Evolutionary conservation across 1,139 yeast species (phyloP).

Genomic region (Saccharomyces hybrid): DNA sequence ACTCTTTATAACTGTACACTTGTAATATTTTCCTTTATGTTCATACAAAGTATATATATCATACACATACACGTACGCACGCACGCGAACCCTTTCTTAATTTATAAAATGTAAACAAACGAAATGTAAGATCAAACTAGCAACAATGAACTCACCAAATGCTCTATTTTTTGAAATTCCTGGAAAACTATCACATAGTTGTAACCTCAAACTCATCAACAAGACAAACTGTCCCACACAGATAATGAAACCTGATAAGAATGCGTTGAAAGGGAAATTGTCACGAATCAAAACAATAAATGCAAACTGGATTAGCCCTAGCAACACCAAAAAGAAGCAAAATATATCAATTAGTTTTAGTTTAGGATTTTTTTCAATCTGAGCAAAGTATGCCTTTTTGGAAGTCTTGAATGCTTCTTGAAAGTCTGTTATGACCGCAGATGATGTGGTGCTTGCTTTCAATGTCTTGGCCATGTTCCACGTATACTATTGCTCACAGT

Average conservation of each 20-base stretch:
- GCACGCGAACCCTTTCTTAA: constrained; percentile 30
- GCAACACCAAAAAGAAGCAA: constrained; percentile 59
- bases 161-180: constrained; percentile 69
- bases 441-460: background rate
- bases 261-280: constrained; percentile 93
- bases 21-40: background rate
- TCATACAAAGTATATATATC: background rate
- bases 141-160: constrained; percentile 81
- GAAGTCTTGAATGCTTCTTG: constrained; percentile 43
- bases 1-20: background rate
- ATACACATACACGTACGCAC: background rate
- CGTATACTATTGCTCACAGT: background rate
- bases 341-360: constrained; percentile 70
- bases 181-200: constrained; percentile 44
- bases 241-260: constrained; percentile 82
- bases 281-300: constrained; percentile 69
- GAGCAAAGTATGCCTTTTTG: constrained; percentile 38
- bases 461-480: background rate
- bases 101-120: constrained; percentile 87
- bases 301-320: constrained; percentile 72
- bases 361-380: constrained; percentile 31
- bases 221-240: constrained; percentile 95
- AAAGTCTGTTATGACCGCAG: constrained; percentile 36
- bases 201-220: constrained; percentile 72
- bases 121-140: constrained; percentile 83